These are phyloP conservation scores for Fusarium austroafricanum DNA, from an alignment of 2,329 filamentous ascomycete genomes.

Conservation along the genomic window DNA sequence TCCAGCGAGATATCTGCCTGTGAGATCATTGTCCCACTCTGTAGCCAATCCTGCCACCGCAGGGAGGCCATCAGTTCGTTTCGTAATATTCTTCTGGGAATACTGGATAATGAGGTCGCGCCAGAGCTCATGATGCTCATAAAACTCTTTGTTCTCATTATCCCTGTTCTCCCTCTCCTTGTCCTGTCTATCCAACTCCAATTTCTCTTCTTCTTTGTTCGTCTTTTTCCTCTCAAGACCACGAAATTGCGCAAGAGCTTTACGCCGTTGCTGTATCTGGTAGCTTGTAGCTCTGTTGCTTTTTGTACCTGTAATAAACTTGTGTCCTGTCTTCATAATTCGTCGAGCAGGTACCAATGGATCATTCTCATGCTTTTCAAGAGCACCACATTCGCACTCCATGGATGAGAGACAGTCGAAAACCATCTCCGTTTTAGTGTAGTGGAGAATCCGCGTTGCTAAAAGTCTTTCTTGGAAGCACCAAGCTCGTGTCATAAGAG, in stretches of 20 bases:
- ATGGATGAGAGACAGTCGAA: slow-evolving; percentile 42
- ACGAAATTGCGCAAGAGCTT: too few relatives aligned
- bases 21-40: slow-evolving; percentile 27
- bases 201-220: too few relatives aligned
- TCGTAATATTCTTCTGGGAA: slow-evolving; percentile 39
- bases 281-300: neutral
- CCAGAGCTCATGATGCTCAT: slow-evolving; percentile 38
- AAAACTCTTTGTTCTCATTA: slow-evolving; percentile 10
- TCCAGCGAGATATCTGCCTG: slow-evolving; percentile 43
- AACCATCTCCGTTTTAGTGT: slow-evolving; percentile 42
- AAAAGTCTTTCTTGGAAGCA: slow-evolving; percentile 48
- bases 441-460: slow-evolving; percentile 46
- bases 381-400: slow-evolving; percentile 43
- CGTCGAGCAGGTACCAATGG: slow-evolving; percentile 29
- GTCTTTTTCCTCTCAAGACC: too few relatives aligned
- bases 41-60: slow-evolving; percentile 43
- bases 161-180: too few relatives aligned
- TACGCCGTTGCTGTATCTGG: too few relatives aligned
- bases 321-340: slow-evolving; percentile 40
- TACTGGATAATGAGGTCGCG: slow-evolving; percentile 42
- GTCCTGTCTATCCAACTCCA: too few relatives aligned
- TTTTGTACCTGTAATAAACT: slow-evolving; percentile 23
- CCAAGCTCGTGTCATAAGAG: slow-evolving; percentile 45
- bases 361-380: slow-evolving; percentile 33
- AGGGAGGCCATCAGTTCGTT: slow-evolving; percentile 38